These are phyloP conservation scores for Nothophytophthora sp. DNA, from an alignment of 352 stramenopile species.

Conservation along the genomic window DNA sequence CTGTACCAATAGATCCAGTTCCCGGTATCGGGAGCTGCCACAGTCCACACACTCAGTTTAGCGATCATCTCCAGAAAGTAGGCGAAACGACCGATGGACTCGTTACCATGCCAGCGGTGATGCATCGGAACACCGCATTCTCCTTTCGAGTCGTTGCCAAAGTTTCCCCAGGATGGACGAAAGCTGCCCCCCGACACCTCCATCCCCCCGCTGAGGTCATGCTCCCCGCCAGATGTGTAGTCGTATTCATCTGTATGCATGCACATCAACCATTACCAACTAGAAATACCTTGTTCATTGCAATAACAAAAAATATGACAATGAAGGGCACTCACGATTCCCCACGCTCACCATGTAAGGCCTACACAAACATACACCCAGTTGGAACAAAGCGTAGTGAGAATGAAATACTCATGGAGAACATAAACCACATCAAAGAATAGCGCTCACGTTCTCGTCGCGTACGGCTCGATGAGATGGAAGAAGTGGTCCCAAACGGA, in stretches of 20 bases:
- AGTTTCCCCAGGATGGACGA: slow-evolving; percentile 71
- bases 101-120: slow-evolving; percentile 67
- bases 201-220: slow-evolving; percentile 55
- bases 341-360: slow-evolving; percentile 82
- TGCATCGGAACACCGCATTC: slow-evolving; percentile 73
- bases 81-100: not conserved
- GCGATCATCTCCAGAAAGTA: not conserved
- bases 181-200: slow-evolving; percentile 48
- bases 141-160: slow-evolving; percentile 55
- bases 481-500: slow-evolving; percentile 80
- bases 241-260: slow-evolving; percentile 61
- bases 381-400: not conserved
- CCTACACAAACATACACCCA: slow-evolving; percentile 16
- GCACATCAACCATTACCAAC: not conserved
- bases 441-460: slow-evolving; percentile 54
- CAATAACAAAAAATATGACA: not conserved
- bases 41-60: slow-evolving; percentile 6
- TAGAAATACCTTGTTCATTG: not conserved
- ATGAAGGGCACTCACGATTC: slow-evolving; percentile 54
- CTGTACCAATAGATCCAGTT: slow-evolving; percentile 88
- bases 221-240: slow-evolving; percentile 53
- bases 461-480: slow-evolving; percentile 66
- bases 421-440: not conserved
- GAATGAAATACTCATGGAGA: not conserved
- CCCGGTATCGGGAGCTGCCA: slow-evolving; percentile 54